phyloP scores from a whole-genome alignment of 306 rosid genomes.

The Begonia peltatifolia region DNA sequence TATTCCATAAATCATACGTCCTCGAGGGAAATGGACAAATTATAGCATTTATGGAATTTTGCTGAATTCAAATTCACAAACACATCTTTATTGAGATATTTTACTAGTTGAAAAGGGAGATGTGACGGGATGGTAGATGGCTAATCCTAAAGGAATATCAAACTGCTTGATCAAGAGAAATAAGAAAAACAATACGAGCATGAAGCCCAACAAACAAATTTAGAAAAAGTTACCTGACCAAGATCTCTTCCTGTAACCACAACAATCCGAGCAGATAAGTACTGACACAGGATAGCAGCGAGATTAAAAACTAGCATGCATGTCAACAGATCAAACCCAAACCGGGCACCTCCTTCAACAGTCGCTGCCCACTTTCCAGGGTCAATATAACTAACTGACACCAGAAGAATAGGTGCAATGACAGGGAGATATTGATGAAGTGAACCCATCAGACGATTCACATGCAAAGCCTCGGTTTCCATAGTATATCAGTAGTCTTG shows the following conservation, averaged over 20 bases:
- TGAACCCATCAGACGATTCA: constrained; percentile 20
- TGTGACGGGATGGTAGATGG: neutral
- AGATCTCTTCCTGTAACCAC: constrained; percentile 73
- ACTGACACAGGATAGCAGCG: constrained; percentile 84
- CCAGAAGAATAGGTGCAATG: constrained; percentile 51
- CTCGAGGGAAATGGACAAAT: neutral
- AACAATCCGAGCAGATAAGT: constrained; percentile 74
- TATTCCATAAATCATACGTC: neutral
- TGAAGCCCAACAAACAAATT: neutral
- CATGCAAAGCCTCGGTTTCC: constrained; percentile 29
- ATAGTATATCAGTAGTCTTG: constrained; percentile 21
- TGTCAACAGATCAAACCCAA: constrained; percentile 59
- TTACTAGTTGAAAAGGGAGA: neutral
- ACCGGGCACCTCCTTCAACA: constrained; percentile 79
- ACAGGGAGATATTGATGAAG: constrained; percentile 45
- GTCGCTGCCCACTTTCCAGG: constrained; percentile 95
- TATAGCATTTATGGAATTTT: neutral
- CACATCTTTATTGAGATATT: neutral
- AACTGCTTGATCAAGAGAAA: constrained; percentile 1
- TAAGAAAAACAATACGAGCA: neutral
- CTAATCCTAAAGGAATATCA: neutral
- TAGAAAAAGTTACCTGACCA: constrained; percentile 55
- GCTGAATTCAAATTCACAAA: neutral
- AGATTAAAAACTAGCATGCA: constrained; percentile 61
- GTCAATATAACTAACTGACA: constrained; percentile 76